Percentiles rank a stretch among this genome's conserved stretches.
phyloP scores from a whole-genome alignment of 495 filamentous ascomycete genomes.

The Rostrohypoxylon terebratum region DNA sequence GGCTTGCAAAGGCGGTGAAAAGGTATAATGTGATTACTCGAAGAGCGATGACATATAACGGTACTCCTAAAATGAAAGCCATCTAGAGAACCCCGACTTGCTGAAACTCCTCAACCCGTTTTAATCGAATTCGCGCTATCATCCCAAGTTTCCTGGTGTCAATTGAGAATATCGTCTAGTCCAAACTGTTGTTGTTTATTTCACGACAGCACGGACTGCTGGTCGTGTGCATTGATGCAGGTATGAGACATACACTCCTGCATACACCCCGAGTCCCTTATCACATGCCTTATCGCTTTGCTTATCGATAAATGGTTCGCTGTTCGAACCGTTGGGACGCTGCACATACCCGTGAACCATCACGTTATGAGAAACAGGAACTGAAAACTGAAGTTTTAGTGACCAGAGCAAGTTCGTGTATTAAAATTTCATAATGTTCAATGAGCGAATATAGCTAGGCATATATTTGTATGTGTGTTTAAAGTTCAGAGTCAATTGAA shows the following conservation, averaged over 20 bases:
- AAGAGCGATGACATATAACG: slow-evolving; percentile 16
- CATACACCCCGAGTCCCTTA: too few relatives aligned
- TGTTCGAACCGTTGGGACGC: background rate
- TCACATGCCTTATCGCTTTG: slow-evolving; percentile 29
- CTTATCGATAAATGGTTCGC: slow-evolving; percentile 6
- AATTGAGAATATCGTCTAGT: background rate
- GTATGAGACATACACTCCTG: slow-evolving; percentile 9
- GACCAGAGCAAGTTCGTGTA: background rate
- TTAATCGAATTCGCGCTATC: background rate
- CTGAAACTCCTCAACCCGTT: background rate
- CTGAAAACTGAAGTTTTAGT: background rate
- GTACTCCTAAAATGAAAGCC: slow-evolving; percentile 16
- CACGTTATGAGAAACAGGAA: background rate
- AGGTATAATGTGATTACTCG: slow-evolving; percentile 28
- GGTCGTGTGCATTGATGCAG: slow-evolving; percentile 9
- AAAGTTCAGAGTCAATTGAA: background rate
- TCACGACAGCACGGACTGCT: background rate
- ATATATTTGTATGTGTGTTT: background rate
- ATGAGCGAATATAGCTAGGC: too few relatives aligned
- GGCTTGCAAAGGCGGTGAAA: slow-evolving; percentile 26
- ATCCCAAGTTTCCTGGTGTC: background rate
- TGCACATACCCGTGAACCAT: background rate
- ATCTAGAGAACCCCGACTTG: slow-evolving; percentile 1
- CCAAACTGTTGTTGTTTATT: background rate
- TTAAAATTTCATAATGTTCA: too few relatives aligned